A percentile compares a stretch with the other conserved stretches of the same genome.
These are phyloP conservation scores for Sodiomyces alkalinus DNA, from an alignment of 2,329 filamentous ascomycete genomes.

Conservation along the genomic window DNA sequence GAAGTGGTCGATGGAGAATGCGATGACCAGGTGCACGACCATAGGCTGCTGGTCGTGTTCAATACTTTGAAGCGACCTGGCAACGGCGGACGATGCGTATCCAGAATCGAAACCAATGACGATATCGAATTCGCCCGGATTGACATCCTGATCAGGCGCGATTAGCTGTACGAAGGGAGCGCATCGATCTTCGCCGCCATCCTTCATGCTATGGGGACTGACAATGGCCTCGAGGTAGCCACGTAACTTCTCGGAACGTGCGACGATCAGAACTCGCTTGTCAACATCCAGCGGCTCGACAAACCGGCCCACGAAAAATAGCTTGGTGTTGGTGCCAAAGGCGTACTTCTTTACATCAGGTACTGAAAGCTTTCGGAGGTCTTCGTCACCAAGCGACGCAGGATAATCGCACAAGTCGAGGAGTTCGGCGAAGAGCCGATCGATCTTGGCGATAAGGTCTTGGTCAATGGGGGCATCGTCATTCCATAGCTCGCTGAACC, in stretches of 20 bases:
- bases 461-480: constrained; percentile 11
- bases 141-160: constrained; percentile 20
- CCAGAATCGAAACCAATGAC: constrained; percentile 39
- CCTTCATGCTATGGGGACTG: constrained; percentile 11
- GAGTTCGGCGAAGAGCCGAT: constrained; percentile 34
- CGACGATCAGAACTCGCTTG: constrained; percentile 37
- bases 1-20: constrained; percentile 40
- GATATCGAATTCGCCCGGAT: constrained; percentile 28
- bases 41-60: constrained; percentile 20
- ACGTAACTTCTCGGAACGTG: constrained; percentile 30
- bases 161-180: constrained; percentile 24
- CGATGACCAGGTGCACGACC: constrained; percentile 32
- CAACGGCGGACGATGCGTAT: constrained; percentile 22
- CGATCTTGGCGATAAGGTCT: constrained; percentile 27
- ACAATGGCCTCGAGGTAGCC: constrained; percentile 37
- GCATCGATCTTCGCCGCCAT: constrained; percentile 5
- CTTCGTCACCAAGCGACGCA: constrained; percentile 31
- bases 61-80: constrained; percentile 9
- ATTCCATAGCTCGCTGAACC: constrained; percentile 20
- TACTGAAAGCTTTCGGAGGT: constrained; percentile 20
- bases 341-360: constrained; percentile 34
- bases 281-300: constrained; percentile 27
- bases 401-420: constrained; percentile 43
- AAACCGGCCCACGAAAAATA: constrained; percentile 42
- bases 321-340: constrained; percentile 42